Conservation (phyloP, 78 protist species). For the Cyanophora paradoxa region DNA sequence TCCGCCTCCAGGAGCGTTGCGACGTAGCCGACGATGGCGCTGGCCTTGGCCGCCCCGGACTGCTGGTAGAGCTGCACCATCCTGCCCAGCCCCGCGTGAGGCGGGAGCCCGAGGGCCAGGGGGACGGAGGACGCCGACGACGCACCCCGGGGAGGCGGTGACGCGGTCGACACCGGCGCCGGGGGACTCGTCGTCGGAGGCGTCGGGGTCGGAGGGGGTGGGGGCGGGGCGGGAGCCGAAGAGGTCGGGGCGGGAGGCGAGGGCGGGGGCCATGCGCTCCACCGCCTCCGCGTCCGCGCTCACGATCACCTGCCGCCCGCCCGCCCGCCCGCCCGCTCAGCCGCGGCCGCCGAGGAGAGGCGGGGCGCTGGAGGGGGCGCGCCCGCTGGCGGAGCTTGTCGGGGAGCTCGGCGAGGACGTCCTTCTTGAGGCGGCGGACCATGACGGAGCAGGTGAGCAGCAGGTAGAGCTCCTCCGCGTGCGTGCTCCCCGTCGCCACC, state of each 20-base stretch:
- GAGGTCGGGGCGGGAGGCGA: neutral
- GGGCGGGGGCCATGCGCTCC: neutral
- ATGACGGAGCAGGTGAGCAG: constrained; percentile 42
- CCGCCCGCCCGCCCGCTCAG: neutral
- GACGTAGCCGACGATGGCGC: neutral
- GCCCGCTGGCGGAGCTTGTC: constrained; percentile 58
- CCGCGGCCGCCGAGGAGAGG: neutral
- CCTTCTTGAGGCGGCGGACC: constrained; percentile 72
- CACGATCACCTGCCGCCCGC: neutral
- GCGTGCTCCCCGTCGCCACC: constrained; percentile 54
- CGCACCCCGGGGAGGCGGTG: no score
- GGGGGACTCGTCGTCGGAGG: no score
- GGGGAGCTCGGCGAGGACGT: constrained; percentile 72
- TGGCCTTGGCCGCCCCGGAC: neutral
- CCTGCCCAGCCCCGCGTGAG: neutral
- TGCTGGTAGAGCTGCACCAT: neutral
- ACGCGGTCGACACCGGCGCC: no score
- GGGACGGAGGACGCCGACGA: neutral
- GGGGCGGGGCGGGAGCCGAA: neutral
- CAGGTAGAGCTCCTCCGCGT: constrained; percentile 66
- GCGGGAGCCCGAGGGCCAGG: neutral
- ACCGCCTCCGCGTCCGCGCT: neutral
- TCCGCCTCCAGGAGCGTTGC: no score
- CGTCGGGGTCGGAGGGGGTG: neutral
- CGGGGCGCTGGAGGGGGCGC: no score